phyloP scores from a whole-genome alignment of 1,284 basidiomycete species.

The Tilletiopsis washingtonensis region DNA sequence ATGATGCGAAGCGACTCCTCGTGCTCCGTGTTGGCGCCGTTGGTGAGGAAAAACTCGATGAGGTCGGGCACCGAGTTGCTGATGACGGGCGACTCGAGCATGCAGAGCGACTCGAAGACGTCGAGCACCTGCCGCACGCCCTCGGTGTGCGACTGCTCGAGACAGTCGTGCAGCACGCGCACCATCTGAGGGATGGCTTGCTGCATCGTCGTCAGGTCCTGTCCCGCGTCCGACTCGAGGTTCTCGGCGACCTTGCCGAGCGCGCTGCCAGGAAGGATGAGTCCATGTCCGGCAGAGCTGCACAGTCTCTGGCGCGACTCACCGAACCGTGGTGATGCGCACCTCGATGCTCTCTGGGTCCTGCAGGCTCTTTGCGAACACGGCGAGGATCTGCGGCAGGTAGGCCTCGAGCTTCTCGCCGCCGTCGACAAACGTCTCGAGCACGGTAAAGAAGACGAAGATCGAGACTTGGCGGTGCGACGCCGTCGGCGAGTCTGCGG shows the following conservation, averaged over 20 bases:
- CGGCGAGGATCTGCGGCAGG: constrained; percentile 68
- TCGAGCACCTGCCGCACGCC: constrained; percentile 86
- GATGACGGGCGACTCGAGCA: constrained; percentile 81
- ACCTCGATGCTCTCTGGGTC: constrained; percentile 88
- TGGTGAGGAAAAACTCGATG: constrained; percentile 77
- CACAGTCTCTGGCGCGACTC: background rate
- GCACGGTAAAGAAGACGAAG: constrained; percentile 82
- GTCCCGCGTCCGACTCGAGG: constrained; percentile 79
- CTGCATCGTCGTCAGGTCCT: constrained; percentile 86
- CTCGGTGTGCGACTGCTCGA: constrained; percentile 73
- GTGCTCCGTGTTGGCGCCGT: constrained; percentile 70
- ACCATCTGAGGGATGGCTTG: constrained; percentile 81
- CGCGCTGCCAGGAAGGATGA: constrained; percentile 53
- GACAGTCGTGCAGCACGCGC: constrained; percentile 74
- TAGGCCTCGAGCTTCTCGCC: constrained; percentile 64
- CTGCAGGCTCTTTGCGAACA: constrained; percentile 69
- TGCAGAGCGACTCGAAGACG: constrained; percentile 88
- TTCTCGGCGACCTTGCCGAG: constrained; percentile 89
- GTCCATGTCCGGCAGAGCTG: background rate
- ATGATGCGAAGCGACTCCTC: constrained; percentile 79
- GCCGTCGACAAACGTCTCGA: constrained; percentile 79
- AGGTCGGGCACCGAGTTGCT: constrained; percentile 81
- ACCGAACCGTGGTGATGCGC: constrained; percentile 67
- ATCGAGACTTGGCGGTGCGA: constrained; percentile 82
- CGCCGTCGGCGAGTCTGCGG: constrained; percentile 63